Conservation (phyloP, 768 basidiomycete genomes). For the Suillus variegatus region DNA sequence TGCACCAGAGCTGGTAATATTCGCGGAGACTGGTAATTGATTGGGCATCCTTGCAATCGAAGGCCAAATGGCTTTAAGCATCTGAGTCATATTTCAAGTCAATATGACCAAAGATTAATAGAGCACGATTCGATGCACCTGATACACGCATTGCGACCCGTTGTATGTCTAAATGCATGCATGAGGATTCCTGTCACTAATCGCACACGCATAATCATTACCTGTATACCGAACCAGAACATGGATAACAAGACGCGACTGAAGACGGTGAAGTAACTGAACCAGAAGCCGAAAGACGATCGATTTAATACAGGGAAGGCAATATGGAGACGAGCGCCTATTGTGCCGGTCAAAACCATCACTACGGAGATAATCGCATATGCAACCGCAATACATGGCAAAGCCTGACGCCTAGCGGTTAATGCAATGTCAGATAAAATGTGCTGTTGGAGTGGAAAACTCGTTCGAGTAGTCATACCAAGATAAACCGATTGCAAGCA, state of each 20-base stretch:
- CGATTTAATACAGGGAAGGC: slow-evolving; percentile 77
- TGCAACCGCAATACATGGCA: slow-evolving; percentile 69
- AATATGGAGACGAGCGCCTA: slow-evolving; percentile 78
- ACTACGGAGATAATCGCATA: slow-evolving; percentile 72
- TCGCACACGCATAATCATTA: slow-evolving; percentile 15
- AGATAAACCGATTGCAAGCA: slow-evolving; percentile 75
- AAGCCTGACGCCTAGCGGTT: slow-evolving; percentile 58
- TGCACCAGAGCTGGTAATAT: slow-evolving; percentile 65
- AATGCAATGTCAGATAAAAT: background rate
- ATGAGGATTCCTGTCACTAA: background rate
- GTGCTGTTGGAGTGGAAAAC: background rate
- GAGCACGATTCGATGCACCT: slow-evolving; percentile 31
- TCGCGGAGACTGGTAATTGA: slow-evolving; percentile 52
- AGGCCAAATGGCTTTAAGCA: slow-evolving; percentile 87
- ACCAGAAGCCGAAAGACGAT: slow-evolving; percentile 88
- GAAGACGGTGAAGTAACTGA: slow-evolving; percentile 84
- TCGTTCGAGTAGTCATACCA: slow-evolving; percentile 42
- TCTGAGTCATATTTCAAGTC: slow-evolving; percentile 27
- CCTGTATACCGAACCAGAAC: slow-evolving; percentile 85
- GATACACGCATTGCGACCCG: slow-evolving; percentile 74
- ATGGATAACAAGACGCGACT: slow-evolving; percentile 75
- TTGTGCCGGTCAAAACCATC: slow-evolving; percentile 79
- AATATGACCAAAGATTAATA: background rate
- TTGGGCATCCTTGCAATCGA: slow-evolving; percentile 66
- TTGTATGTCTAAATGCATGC: slow-evolving; percentile 43